Base-by-base conservation (phyloP, 2,329 filamentous ascomycete genomes). In the Cordyceps farinosa region DNA sequence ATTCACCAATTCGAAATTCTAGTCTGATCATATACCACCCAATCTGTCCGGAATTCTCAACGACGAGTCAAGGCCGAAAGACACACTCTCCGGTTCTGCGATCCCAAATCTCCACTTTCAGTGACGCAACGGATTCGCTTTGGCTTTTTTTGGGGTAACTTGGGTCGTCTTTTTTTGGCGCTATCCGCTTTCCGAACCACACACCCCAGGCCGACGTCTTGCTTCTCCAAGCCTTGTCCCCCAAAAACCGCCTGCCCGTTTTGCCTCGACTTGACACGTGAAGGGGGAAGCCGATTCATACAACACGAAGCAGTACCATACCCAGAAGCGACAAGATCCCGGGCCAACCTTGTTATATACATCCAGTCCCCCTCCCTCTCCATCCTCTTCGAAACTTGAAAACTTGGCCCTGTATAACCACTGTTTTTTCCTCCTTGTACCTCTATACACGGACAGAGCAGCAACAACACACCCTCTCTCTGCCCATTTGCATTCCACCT, bases 241-340 rank as follows among this genome's bases (percentile, higher is more conserved):
- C 56, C 32, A 50, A 52, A 51, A 40, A 27, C 17, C 55, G 55
- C 32, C 45, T 34, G 27, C 56, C 56, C 34, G 34, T 36, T 52
- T 9, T 38, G 22, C 22, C 22, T 22, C 22, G 57, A 36, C 42
- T 54, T 73, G 71, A 73, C 73, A 75, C 71, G 73, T 75, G 73
- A 75, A 75, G 74, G 69, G 67, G 47, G 27, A 50, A 52, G 10
- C 27, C 57, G 47, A 60, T 60, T 52, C 57, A 54, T 61, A 54
- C 50, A 64, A 63, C 56, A 64, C 54, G 67, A 32, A 44, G 17
- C 17, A 7, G 22, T 22, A 22, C 22, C 44, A 56, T 32, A 32
- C 30, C 27, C 32, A 30, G 30, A 48, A 29, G 48, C 48, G 57
- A 60, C 57, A 52, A 61, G 59, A 61, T 61, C 50, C 59, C 59